A percentile compares a stretch with the other conserved stretches of the same genome.
phyloP scores from a whole-genome alignment of 2,329 filamentous ascomycete species.

The Didymosphaeria variabile region DNA sequence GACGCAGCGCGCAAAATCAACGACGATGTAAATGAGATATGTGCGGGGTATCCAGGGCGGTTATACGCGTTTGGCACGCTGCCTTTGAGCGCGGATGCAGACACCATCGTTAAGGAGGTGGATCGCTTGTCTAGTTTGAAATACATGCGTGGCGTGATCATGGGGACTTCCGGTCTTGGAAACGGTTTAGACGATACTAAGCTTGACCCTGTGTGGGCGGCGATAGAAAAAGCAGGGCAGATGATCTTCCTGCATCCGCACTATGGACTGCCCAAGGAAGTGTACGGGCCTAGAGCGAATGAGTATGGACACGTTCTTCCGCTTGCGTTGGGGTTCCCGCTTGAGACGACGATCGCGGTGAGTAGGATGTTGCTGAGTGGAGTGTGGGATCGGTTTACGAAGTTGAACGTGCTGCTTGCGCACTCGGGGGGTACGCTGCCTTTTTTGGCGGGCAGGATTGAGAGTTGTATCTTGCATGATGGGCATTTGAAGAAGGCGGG shows the following conservation, averaged over 20 bases:
- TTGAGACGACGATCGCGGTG: constrained; percentile 92
- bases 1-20: constrained; percentile 75
- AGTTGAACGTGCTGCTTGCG: constrained; percentile 78
- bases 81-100: constrained; percentile 73
- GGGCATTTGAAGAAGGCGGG: constrained; percentile 74
- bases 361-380: constrained; percentile 87
- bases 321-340: constrained; percentile 84
- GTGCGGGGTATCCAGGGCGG: constrained; percentile 69
- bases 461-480: constrained; percentile 87
- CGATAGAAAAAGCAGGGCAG: constrained; percentile 70
- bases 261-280: constrained; percentile 82
- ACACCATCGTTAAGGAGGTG: constrained; percentile 72
- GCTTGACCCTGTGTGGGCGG: constrained; percentile 76
- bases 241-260: constrained; percentile 89
- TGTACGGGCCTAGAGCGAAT: constrained; percentile 78
- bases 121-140: constrained; percentile 67
- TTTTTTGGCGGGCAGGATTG: constrained; percentile 86
- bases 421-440: constrained; percentile 90
- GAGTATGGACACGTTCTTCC: constrained; percentile 88
- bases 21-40: constrained; percentile 78
- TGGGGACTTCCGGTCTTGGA: constrained; percentile 85
- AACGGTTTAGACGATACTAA: constrained; percentile 79
- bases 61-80: constrained; percentile 86
- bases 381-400: constrained; percentile 79
- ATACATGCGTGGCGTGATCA: constrained; percentile 83